phyloP scores from a whole-genome alignment of 2,329 filamentous ascomycete genomes.

The Trichophyton verrucosum region DNA sequence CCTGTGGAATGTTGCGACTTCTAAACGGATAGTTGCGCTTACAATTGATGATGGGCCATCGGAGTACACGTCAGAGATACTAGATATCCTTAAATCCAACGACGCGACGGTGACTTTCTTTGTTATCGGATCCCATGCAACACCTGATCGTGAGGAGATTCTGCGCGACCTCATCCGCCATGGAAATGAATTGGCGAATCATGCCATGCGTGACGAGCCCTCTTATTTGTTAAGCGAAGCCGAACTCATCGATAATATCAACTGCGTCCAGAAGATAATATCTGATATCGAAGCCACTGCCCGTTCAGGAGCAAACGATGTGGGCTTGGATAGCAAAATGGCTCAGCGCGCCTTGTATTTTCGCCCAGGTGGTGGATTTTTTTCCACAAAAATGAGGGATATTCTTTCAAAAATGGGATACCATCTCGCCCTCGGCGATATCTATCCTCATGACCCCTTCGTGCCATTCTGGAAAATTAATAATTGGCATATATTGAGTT shows the following conservation, averaged over 20 bases:
- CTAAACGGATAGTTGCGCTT: constrained; percentile 58
- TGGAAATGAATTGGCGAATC: constrained; percentile 68
- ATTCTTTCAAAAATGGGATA: constrained; percentile 52
- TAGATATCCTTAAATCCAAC: constrained; percentile 52
- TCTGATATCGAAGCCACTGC: constrained; percentile 26
- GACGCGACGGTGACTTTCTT: constrained; percentile 74
- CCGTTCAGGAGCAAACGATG: constrained; percentile 16
- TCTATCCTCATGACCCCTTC: constrained; percentile 89
- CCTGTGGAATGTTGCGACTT: constrained; percentile 53
- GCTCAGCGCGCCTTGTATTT: constrained; percentile 49
- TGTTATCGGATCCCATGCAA: constrained; percentile 67
- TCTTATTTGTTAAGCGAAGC: constrained; percentile 48
- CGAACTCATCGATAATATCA: constrained; percentile 52
- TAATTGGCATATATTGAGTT: constrained; percentile 65
- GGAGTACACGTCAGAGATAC: constrained; percentile 55
- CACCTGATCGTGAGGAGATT: constrained; percentile 30
- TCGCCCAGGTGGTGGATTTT: constrained; percentile 73
- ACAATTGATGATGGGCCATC: constrained; percentile 83
- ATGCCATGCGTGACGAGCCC: constrained; percentile 79
- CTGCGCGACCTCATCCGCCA: constrained; percentile 47
- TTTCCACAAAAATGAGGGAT: constrained; percentile 56
- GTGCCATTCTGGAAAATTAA: constrained; percentile 58
- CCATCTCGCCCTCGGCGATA: constrained; percentile 62
- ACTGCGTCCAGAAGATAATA: constrained; percentile 50
- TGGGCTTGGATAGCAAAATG: constrained; percentile 27